These are phyloP conservation scores for Scheffersomyces coipomensis DNA, from an alignment of 805 yeast genomes.

Conservation along the genomic window DNA sequence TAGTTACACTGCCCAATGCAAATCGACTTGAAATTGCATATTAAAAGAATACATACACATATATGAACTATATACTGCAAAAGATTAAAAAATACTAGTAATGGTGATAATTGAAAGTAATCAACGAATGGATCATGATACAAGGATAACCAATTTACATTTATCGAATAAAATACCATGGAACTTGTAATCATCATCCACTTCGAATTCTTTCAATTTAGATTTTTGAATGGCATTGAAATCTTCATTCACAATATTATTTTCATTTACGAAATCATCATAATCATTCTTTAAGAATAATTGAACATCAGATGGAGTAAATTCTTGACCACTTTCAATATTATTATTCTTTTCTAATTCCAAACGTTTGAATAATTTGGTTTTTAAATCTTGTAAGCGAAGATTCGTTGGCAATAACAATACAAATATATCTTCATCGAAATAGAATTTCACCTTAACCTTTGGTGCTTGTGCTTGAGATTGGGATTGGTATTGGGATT, in stretches of 20 bases:
- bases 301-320: slow-evolving; percentile 18
- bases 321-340: slow-evolving; percentile 9
- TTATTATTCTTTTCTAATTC: slow-evolving; percentile 31
- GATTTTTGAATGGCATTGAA: slow-evolving; percentile 24
- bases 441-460: slow-evolving; percentile 70
- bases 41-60: too few species aligned
- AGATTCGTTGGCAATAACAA: slow-evolving; percentile 52
- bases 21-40: too few species aligned
- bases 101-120: too few species aligned
- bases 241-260: slow-evolving; percentile 24
- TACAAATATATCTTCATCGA: slow-evolving; percentile 80
- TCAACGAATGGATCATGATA: too few species aligned
- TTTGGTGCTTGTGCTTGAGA: slow-evolving; percentile 26
- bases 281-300: slow-evolving; percentile 41
- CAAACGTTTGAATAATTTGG: slow-evolving; percentile 50
- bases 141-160: slow-evolving; percentile 38
- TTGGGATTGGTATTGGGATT: slow-evolving; percentile 13
- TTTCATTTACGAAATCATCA: slow-evolving; percentile 36
- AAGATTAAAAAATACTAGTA: too few species aligned
- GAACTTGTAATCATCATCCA: slow-evolving; percentile 38
- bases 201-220: slow-evolving; percentile 31
- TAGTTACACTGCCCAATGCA: too few species aligned
- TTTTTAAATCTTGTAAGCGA: slow-evolving; percentile 47
- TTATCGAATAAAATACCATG: slow-evolving; percentile 40
- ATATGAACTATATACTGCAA: too few species aligned